A percentile compares a stretch with the other conserved stretches of the same genome.
phyloP scores from a whole-genome alignment of 2,329 filamentous ascomycete species.

The Hymenoscyphus fructigenus region DNA sequence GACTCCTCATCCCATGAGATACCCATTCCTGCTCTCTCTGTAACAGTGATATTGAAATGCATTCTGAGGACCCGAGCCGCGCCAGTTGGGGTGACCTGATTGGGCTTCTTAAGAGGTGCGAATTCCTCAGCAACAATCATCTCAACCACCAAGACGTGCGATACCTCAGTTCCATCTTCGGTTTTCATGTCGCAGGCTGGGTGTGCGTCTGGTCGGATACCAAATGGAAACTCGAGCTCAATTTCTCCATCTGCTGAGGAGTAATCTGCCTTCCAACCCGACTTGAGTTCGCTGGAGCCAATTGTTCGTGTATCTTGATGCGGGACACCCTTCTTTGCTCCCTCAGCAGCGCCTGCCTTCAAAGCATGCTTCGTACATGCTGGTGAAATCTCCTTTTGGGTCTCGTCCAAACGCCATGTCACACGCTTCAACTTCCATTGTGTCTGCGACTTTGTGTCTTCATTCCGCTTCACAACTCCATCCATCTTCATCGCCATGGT shows the following conservation, averaged over 20 bases:
- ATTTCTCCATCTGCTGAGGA: slow-evolving; percentile 68
- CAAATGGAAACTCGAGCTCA: slow-evolving; percentile 74
- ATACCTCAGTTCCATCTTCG: slow-evolving; percentile 72
- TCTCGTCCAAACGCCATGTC: slow-evolving; percentile 91
- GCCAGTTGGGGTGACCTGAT: slow-evolving; percentile 78
- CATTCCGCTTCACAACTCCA: slow-evolving; percentile 73
- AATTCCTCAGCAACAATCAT: slow-evolving; percentile 94
- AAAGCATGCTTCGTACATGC: slow-evolving; percentile 75
- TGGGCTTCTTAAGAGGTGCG: slow-evolving; percentile 65
- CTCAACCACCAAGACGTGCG: slow-evolving; percentile 85
- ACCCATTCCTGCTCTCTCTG: slow-evolving; percentile 88
- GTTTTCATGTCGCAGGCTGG: slow-evolving; percentile 78
- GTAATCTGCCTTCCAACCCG: slow-evolving; percentile 81
- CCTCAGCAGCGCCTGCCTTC: slow-evolving; percentile 44
- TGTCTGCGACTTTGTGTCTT: slow-evolving; percentile 68
- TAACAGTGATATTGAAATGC: slow-evolving; percentile 82
- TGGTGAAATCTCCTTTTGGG: slow-evolving; percentile 72
- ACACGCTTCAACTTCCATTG: slow-evolving; percentile 88
- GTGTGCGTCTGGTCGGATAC: slow-evolving; percentile 55
- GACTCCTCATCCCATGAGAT: slow-evolving; percentile 97
- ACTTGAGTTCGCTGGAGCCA: slow-evolving; percentile 77
- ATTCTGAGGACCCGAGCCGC: slow-evolving; percentile 88
- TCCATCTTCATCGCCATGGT: slow-evolving; percentile 77
- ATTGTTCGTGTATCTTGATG: slow-evolving; percentile 77
- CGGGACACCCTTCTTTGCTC: slow-evolving; percentile 62